phyloP scores from a whole-genome alignment of 2,329 filamentous ascomycete species.

The Fusarium pilosicola region DNA sequence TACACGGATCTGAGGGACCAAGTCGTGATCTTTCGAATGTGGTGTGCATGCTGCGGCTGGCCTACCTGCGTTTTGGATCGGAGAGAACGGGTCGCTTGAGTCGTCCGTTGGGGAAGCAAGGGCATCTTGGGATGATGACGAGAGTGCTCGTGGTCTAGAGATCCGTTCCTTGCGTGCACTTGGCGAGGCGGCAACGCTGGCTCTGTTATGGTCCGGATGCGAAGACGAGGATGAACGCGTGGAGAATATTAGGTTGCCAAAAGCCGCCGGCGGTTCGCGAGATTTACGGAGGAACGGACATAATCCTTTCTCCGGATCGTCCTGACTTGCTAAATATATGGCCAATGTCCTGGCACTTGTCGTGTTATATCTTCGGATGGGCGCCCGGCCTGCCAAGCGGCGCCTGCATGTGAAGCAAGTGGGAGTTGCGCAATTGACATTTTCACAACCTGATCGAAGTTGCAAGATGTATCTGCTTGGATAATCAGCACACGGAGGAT shows the following conservation, averaged over 20 bases:
- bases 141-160: slow-evolving; percentile 6
- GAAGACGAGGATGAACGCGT: slow-evolving; percentile 36
- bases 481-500: slow-evolving; percentile 17
- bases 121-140: slow-evolving; percentile 8
- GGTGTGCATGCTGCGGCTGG: neutral
- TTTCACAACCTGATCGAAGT: slow-evolving; percentile 82
- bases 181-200: slow-evolving; percentile 2
- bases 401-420: slow-evolving; percentile 85
- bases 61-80: neutral
- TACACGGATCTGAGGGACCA: slow-evolving; percentile 50
- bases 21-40: neutral
- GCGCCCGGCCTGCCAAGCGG: slow-evolving; percentile 71
- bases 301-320: slow-evolving; percentile 76
- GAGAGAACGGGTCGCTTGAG: neutral
- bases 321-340: slow-evolving; percentile 81
- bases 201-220: slow-evolving; percentile 33
- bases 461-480: slow-evolving; percentile 76
- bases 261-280: slow-evolving; percentile 56
- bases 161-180: slow-evolving; percentile 6
- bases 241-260: slow-evolving; percentile 60
- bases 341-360: slow-evolving; percentile 85
- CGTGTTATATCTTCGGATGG: slow-evolving; percentile 80
- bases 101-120: neutral
- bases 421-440: slow-evolving; percentile 73
- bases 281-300: slow-evolving; percentile 64